Evolutionary conservation across 2,329 filamentous ascomycete genomes (phyloP).

Genomic region (Lachnum nothofagi): DNA sequence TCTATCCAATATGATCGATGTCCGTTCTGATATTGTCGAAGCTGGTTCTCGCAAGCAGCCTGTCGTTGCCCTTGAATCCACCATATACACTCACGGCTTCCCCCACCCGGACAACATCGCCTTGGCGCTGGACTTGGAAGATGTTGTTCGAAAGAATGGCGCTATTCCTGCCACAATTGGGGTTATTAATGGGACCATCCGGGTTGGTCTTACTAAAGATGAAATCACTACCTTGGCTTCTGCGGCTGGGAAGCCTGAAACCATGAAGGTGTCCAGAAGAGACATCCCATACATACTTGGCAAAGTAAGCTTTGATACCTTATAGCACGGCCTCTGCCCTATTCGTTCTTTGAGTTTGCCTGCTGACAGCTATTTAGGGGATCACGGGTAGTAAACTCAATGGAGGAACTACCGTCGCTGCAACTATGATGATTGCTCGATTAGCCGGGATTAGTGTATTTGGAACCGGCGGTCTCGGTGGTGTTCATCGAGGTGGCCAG

Average conservation of each 20-base stretch:
- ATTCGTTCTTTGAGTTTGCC: neutral
- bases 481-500: conserved; percentile 86
- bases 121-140: conserved; percentile 71
- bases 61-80: conserved; percentile 88
- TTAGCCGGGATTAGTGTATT: conserved; percentile 87
- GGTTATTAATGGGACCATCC: conserved; percentile 75
- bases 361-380: conserved; percentile 42
- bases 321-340: neutral
- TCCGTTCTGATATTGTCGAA: conserved; percentile 61
- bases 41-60: conserved; percentile 71
- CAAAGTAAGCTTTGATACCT: conserved; percentile 48
- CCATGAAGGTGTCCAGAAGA: conserved; percentile 78
- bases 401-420: conserved; percentile 88
- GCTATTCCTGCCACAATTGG: conserved; percentile 88
- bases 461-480: conserved; percentile 88
- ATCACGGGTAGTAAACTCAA: conserved; percentile 64
- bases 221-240: conserved; percentile 68
- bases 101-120: conserved; percentile 68
- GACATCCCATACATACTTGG: conserved; percentile 81
- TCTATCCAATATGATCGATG: conserved; percentile 2
- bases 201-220: conserved; percentile 67
- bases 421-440: conserved; percentile 84
- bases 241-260: conserved; percentile 59
- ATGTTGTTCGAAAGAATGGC: conserved; percentile 73
- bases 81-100: conserved; percentile 94